Base-by-base conservation (phyloP, 2,329 filamentous ascomycete genomes). In the Exophiala viscosa region DNA sequence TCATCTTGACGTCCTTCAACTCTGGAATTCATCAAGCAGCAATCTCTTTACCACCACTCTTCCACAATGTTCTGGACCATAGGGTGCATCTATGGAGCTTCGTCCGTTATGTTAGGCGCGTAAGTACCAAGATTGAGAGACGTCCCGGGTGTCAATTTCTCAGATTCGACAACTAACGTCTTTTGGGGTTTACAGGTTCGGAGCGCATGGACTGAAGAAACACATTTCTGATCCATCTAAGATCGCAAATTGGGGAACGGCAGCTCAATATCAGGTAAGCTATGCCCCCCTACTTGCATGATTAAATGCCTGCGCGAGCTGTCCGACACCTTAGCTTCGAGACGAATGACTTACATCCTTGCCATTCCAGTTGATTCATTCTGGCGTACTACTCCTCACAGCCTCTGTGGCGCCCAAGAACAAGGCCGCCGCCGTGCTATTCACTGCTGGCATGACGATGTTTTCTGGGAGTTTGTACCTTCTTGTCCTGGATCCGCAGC, bases 401-500 rank as follows among this genome's bases (percentile, higher is more conserved):
- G 69, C 76, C 13, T 70, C 73, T 46, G 71, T 72, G 6, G 75
- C 76, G 1, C 80, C 81, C 9, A 72, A 76, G 58, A 79, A 82
- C 62, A 79, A 76, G 31, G 62, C 83, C 17, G 82, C 83, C 14
- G 78, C 78, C 46, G 69, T 69, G 1, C 70, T 85, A n/a, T 80
- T 86, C 65, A 78, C 79, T 0, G 80, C 80, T 0, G 84, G 84
- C 46, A 86, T 86, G 73, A 81, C 80, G 3, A 77, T 85, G 75
- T 87, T 87, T 68, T 81, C 77, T 54, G 84, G 84, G 1, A 81
- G 77, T 63, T 77, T 87, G 58, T 87, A 87, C 66, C 72, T 82
- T 8, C 74, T 87, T 8, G 75, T 80, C 0, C 70, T 87, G n/a
- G 78, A 85, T 67, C 79, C 83, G 15, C 74, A 79, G 61, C 70